Evolutionary conservation across 75 land plant species (phyloP), one percentile per base, ranked within the genome.

Genomic region (Picea glauca): DNA sequence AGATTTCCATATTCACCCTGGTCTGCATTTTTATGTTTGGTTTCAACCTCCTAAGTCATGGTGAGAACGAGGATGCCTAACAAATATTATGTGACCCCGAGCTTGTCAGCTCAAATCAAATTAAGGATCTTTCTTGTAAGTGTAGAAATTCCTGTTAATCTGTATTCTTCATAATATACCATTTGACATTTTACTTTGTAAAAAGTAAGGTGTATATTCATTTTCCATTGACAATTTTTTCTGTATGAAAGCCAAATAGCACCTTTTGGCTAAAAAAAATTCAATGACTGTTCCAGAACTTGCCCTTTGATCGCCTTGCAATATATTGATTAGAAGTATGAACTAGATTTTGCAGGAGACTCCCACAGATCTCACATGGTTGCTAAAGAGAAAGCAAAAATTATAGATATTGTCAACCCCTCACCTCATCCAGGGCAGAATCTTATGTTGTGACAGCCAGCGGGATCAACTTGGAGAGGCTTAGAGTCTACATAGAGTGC

Each of bases 391-490:
- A 81, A 75, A 38, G 91, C 82, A 6, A 77, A 77, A 46, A 75
- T 81, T 20, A 66, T 87, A 23, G 86, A 79, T 65, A 70, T 89
- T 67, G 84, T 76, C 58, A 80, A 88, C 70, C 81, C 85, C 54
- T 76, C 62, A 35, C 78, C 85, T 58, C 82, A 83, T 76, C 89
- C 88, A 65, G 78, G 35, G 78, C 79, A 4, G 58, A 81, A 21
- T 77, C 20, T 9, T 74, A 21, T 13, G 4, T 56, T 1, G 30
- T 74, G 21, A 50, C 26, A 3, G 13, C 58, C 4, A 82, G 77
- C 57, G 91, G 89, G 50, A 81, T 58, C 17, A 80, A 78, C 13
- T 64, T 90, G 58, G 85, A 82, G 38, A 85, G 81, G 85, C 84
- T 90, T 0, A 87, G 77, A 17, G 82, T 82, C 3, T 83, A 32